Evolutionary conservation across 1,139 yeast species (phyloP), one percentile per base, ranked within the genome.

Genomic region (Lizanozyma gosingica): DNA sequence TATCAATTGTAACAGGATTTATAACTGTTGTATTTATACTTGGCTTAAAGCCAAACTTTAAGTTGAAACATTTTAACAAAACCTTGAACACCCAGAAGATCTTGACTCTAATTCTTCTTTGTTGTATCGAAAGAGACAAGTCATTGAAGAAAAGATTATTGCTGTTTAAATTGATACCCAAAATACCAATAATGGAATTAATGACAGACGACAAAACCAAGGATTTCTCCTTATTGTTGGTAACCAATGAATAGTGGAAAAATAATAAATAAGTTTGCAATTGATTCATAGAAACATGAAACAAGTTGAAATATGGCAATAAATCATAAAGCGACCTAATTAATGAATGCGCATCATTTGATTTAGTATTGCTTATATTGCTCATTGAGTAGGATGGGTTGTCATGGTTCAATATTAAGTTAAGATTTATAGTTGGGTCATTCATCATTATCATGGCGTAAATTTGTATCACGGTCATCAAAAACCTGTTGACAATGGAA

Each of bases 71-170:
- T 49, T 74, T 71, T 34, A 72, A 60, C 33, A 78, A 59, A 2
- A 76, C 73, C 45, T 73, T 73, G 51, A 72, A 76, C 17, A 73
- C 75, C 85, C 85, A 78, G 48, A 74, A 79, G 16, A 77, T 61
- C 51, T 77, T 78, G 15, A 78, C 73, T 50, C 84, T 60, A 45
- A 73, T 73, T 41, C 76, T 59, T 46, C 63, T 57, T 48, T 71
- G 67, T 39, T 60, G 61, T 34, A 63, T 47, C 17, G 53, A 52
- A 35, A 69, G 57, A 6, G 71, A 58, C 42, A 69, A 61, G 51
- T 71, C 76, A 46, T 70, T 69, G 54, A 70, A 71, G 45, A 70
- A 69, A 18, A 72, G 53, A 44, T 68, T 68, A 37, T 70, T 69
- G 33, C 69, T 61, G 47, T 71, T 71, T 42, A 71, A 57, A 48